Base-by-base conservation (phyloP, 1,284 basidiomycete genomes). In the Tylopilus orsonianus region DNA sequence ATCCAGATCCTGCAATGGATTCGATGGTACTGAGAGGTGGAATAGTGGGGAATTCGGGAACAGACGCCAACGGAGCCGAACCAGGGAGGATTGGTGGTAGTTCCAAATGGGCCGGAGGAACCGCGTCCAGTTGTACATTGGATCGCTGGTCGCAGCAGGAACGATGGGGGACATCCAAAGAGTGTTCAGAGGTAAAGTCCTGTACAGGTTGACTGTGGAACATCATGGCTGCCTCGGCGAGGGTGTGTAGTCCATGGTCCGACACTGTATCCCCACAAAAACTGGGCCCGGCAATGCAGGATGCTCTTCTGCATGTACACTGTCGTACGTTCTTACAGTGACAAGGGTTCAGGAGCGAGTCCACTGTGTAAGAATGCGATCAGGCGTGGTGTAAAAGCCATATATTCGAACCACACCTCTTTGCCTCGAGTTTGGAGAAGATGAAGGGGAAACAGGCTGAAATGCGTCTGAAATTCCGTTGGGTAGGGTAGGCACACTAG, bases 331-430 rank as follows among this genome's bases (percentile, higher is more conserved):
- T 72, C 53, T 72, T 73, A 67, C 85, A 88, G 29, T 70, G 71
- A 61, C 85, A 87, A 22, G 83, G 80, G 55, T 85, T 85, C 20
- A 83, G 64, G 18, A 81, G 70, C 8, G 79, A 71, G 48, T 80
- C 75, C 41, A 85, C 83, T 85, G 55, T 26, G 18, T 29, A 40
- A 27, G 34, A 16, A 53, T 30, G 23, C 33, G 40, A 48, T 48
- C 23, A 40, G 43, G 52, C 41, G 50, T 40, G 52, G 39, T 5
- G 32, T 39, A 44, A 44, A 36, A 14, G 35, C n/a, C 13, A 34
- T 22, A 26, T 20, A 33, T 13, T 36, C n/a, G 10, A 33, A 32
- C 19, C 61, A 52, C 59, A 83, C 83, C 79, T 70, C 69, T 69
- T 62, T 81, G 81, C 47, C 78, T 73, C 32, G 71, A 59, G 59